These are phyloP conservation scores for Entoloma clypeatum DNA, from an alignment of 1,284 basidiomycete species.

Conservation along the genomic window DNA sequence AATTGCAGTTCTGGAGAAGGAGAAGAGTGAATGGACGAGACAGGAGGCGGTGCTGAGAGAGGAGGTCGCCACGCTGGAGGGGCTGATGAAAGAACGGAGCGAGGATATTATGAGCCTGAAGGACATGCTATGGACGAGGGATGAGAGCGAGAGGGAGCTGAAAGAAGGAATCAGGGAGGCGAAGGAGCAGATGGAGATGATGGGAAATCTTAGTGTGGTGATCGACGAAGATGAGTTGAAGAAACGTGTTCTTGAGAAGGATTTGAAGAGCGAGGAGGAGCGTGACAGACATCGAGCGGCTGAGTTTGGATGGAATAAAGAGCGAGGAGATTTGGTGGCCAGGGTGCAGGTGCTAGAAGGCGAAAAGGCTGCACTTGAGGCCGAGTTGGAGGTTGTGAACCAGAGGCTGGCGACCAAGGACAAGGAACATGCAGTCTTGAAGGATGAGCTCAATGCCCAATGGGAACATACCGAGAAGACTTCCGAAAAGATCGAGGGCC, in stretches of 20 bases:
- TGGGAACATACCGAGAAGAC: conserved; percentile 55
- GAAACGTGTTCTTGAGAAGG: conserved; percentile 34
- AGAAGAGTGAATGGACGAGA: conserved; percentile 47
- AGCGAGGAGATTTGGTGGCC: conserved; percentile 41
- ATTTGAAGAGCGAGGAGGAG: conserved; percentile 38
- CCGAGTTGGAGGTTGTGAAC: conserved; percentile 36
- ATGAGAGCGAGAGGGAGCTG: conserved; percentile 50
- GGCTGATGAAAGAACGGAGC: conserved; percentile 35
- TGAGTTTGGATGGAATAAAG: conserved; percentile 47
- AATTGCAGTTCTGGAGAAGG: conserved; percentile 57
- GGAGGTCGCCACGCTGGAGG: conserved; percentile 40
- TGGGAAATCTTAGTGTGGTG: conserved; percentile 41
- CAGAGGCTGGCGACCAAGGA: conserved; percentile 39
- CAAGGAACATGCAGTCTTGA: conserved; percentile 46
- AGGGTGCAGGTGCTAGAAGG: conserved; percentile 35
- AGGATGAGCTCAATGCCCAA: conserved; percentile 57
- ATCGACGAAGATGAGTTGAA: conserved; percentile 43
- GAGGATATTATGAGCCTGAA: conserved; percentile 41
- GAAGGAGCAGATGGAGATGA: conserved; percentile 55
- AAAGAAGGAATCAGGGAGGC: conserved; percentile 48
- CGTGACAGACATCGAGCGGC: conserved; percentile 37
- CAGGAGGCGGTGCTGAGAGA: conserved; percentile 40
- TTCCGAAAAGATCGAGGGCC: conserved; percentile 40
- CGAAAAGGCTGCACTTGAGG: conserved; percentile 38
- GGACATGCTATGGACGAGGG: conserved; percentile 46